Percentiles rank a stretch among this genome's conserved stretches.
These are phyloP conservation scores for Mallotus japonicus DNA, from an alignment of 441 rosid species.

Conservation along the genomic window DNA sequence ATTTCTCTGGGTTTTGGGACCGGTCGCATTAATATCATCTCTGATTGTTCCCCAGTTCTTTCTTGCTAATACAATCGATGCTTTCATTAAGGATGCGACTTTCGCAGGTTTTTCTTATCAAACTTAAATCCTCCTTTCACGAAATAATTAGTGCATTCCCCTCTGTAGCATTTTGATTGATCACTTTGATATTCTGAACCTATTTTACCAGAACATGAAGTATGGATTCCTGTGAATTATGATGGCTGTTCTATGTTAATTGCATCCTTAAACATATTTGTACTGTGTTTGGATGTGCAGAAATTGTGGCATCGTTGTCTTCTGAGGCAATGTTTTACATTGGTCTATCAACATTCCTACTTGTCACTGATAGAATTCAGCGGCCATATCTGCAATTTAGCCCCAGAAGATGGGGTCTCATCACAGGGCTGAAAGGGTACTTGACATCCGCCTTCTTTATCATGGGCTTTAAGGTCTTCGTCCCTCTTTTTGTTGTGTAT, in stretches of 20 bases:
- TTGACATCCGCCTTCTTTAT: constrained; percentile 52
- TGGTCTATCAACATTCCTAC: constrained; percentile 63
- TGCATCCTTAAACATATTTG: background rate
- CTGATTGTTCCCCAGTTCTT: constrained; percentile 74
- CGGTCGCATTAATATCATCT: constrained; percentile 56
- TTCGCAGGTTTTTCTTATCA: constrained; percentile 37
- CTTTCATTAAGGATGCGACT: constrained; percentile 45
- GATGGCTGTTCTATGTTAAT: too few species aligned
- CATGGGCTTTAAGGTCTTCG: constrained; percentile 61
- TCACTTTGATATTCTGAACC: too few species aligned
- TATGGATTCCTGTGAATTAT: too few species aligned
- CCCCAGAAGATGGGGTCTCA: constrained; percentile 77
- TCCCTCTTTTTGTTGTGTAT: constrained; percentile 50
- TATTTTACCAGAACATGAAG: too few species aligned
- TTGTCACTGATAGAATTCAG: constrained; percentile 60
- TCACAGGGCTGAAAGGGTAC: constrained; percentile 82
- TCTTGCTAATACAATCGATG: constrained; percentile 51
- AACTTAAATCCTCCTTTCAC: background rate
- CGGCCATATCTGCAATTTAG: constrained; percentile 82
- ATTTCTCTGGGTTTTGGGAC: constrained; percentile 72
- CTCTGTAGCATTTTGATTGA: background rate
- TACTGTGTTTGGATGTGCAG: constrained; percentile 42
- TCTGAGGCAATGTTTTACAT: constrained; percentile 65
- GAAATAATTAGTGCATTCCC: background rate
- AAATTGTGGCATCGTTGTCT: constrained; percentile 49